Evolutionary conservation across 2,329 filamentous ascomycete genomes (phyloP), one percentile per base, ranked within the genome.

Genomic region (Colletotrichum sp.): DNA sequence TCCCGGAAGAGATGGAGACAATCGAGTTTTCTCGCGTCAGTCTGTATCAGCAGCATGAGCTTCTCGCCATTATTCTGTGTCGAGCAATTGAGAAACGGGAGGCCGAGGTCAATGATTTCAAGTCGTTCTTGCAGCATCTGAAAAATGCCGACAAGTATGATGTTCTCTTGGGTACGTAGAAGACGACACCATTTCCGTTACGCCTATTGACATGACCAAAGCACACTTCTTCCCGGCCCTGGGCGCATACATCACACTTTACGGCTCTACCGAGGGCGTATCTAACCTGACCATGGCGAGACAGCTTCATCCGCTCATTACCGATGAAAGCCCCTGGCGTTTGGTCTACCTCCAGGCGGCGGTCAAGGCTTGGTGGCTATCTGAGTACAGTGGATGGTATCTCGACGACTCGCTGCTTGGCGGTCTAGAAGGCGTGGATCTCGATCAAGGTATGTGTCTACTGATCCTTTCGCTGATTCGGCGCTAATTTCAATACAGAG

Each of bases 351-450:
- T 99, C 15, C 94, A 96, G 80, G 95, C 96, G 62, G 94, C 95
- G 5, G 90, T 96, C 15, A 90, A 92, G 71, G 92, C 94, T 6
- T 96, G 95, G 90, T 99, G 97, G 97, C 90, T 98, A 63, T 93
- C 95, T 36, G 96, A 99, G 81, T 98, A 98, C 85, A 97, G 95
- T 79, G 95, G 95, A 4, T 95, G 95, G 88, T 98, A 96, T 82
- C 89, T 95, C 74, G 95, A 98, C 79, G 91, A 93, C 80, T 90
- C 91, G 24, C 68, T 78, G 18, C 68, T 78, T n/a, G 77, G 76
- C 16, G 72, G 66, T 21, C 39, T 78, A 44, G 76, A 78, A 59
- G 91, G 90, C 64, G 90, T 94, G 71, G 92, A 96, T 80, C 86
- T 95, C 16, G 90, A 92, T 78, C 86, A 90, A 83, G 88, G 87